Evolutionary conservation across 2,329 filamentous ascomycete genomes (phyloP).

Genomic region (Stemphylium lycopersici): DNA sequence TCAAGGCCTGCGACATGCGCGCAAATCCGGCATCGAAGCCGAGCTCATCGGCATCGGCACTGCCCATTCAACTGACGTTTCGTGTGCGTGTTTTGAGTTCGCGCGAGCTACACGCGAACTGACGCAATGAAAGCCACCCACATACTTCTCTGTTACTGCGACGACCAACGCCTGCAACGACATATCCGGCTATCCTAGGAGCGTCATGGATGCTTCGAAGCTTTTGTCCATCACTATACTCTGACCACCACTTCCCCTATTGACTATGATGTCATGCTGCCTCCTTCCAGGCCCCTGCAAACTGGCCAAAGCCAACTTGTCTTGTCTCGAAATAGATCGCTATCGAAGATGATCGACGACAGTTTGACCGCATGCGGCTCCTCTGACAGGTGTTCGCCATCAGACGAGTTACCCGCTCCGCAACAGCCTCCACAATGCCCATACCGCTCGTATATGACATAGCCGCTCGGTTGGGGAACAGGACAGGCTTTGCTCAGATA

Average conservation of each 20-base stretch:
- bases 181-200: background rate
- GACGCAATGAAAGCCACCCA: background rate
- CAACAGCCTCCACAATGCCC: slow-evolving; percentile 1
- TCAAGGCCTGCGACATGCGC: background rate
- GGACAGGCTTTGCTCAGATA: background rate
- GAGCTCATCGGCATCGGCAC: slow-evolving; percentile 2
- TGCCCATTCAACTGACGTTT: background rate
- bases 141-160: background rate
- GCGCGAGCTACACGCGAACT: background rate
- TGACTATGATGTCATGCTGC: slow-evolving; percentile 11
- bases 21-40: slow-evolving; percentile 3
- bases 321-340: slow-evolving; percentile 9
- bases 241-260: slow-evolving; percentile 2
- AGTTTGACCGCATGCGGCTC: slow-evolving; percentile 3
- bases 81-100: background rate
- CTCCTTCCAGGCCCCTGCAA: slow-evolving; percentile 4
- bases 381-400: slow-evolving; percentile 6
- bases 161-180: background rate
- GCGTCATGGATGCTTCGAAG: background rate
- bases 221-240: background rate
- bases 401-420: slow-evolving; percentile 11
- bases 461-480: slow-evolving; percentile 1
- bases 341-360: slow-evolving; percentile 12
- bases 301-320: background rate
- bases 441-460: slow-evolving; percentile 6